A percentile compares a stretch with the other conserved stretches of the same genome.
Conservation (phyloP, 768 basidiomycete species). For the Boletus tomentosulus region DNA sequence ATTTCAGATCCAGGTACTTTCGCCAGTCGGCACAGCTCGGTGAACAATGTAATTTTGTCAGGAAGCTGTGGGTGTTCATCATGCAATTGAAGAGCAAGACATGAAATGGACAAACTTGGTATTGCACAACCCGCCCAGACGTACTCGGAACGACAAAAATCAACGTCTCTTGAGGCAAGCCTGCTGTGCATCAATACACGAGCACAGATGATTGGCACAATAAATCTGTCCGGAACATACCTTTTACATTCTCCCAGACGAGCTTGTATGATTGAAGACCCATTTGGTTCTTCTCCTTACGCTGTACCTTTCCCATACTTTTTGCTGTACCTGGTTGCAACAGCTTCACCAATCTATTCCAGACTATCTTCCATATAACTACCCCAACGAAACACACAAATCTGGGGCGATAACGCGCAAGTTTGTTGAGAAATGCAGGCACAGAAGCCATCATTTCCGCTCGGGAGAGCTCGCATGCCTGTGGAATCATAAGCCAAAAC, state of each 20-base stretch:
- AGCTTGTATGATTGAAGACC: constrained; percentile 26
- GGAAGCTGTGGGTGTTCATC: constrained; percentile 32
- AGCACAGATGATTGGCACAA: background rate
- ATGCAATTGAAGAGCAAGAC: background rate
- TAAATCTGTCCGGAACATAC: constrained; percentile 1
- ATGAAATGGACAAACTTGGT: constrained; percentile 48
- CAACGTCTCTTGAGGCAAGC: constrained; percentile 46
- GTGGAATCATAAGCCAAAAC: background rate
- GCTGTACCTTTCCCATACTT: background rate
- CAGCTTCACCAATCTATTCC: constrained; percentile 35
- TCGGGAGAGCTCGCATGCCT: constrained; percentile 54
- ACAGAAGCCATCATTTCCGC: constrained; percentile 53
- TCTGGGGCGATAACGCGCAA: constrained; percentile 51
- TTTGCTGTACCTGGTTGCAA: constrained; percentile 2
- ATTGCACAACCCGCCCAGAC: constrained; percentile 67
- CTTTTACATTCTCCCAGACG: constrained; percentile 8
- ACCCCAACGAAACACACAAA: constrained; percentile 80
- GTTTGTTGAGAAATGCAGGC: constrained; percentile 54
- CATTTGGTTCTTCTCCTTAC: constrained; percentile 2
- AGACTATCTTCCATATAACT: constrained; percentile 49
- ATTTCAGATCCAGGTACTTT: constrained; percentile 15
- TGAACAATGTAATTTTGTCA: constrained; percentile 44
- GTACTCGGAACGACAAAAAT: constrained; percentile 77
- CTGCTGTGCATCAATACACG: background rate
- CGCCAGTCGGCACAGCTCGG: constrained; percentile 29